These are phyloP conservation scores for Protomyces gravidus DNA, from an alignment of 1,139 yeast species.

Conservation along the genomic window DNA sequence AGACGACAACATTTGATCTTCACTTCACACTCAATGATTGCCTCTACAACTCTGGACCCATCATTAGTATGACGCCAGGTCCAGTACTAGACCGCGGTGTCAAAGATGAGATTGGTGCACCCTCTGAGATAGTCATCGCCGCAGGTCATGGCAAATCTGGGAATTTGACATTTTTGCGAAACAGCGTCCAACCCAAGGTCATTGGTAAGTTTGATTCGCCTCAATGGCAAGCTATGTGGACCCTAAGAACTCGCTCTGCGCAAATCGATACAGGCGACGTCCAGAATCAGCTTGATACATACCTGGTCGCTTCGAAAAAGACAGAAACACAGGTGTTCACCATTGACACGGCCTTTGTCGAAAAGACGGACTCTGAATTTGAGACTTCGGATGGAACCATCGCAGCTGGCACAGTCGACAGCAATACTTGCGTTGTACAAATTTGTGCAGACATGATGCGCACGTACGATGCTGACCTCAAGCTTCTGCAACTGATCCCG, in stretches of 20 bases:
- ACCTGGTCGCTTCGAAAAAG: conserved; percentile 58
- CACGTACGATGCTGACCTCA: conserved; percentile 62
- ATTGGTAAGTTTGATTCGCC: conserved; percentile 70
- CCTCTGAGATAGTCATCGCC: conserved; percentile 59
- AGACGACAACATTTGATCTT: conserved; percentile 30
- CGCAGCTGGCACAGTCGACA: conserved; percentile 58
- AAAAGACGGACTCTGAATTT: conserved; percentile 61
- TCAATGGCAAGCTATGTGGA: conserved; percentile 39
- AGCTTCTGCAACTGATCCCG: conserved; percentile 41
- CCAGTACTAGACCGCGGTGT: conserved; percentile 4
- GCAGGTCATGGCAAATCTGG: conserved; percentile 61
- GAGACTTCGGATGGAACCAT: conserved; percentile 62
- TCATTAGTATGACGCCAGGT: conserved; percentile 54
- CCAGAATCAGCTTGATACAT: conserved; percentile 47
- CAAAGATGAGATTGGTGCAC: conserved; percentile 1
- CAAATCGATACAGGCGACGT: conserved; percentile 33
- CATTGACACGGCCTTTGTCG: conserved; percentile 62
- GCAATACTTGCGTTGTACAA: conserved; percentile 64
- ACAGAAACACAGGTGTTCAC: conserved; percentile 67
- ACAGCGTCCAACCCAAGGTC: conserved; percentile 70
- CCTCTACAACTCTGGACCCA: conserved; percentile 68
- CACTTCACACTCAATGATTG: conserved; percentile 47
- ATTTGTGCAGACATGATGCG: conserved; percentile 64
- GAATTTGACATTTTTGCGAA: conserved; percentile 58
- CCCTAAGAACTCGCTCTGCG: conserved; percentile 35